Conservation (phyloP, 768 basidiomycete genomes). For the Lenzites betulinus region DNA sequence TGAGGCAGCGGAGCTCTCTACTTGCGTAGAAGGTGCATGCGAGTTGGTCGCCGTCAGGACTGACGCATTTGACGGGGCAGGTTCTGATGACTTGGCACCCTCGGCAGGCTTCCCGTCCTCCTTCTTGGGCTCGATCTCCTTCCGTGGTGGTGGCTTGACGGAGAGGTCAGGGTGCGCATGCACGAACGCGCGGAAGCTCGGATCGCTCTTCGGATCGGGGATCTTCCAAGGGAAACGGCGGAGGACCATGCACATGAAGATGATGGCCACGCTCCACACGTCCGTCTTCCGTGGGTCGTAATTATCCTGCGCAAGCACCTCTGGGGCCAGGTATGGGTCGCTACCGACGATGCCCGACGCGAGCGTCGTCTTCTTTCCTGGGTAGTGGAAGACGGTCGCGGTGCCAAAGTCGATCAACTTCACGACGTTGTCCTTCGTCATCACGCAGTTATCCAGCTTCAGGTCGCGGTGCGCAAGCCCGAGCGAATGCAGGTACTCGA, state of each 20-base stretch:
- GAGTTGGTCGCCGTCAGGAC: conserved; percentile 15
- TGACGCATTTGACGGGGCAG: conserved; percentile 4
- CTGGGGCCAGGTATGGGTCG: conserved; percentile 97
- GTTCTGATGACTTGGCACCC: conserved; percentile 8
- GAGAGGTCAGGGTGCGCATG: conserved; percentile 89
- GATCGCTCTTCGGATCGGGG: conserved; percentile 91
- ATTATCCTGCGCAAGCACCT: conserved; percentile 75
- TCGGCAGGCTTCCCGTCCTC: conserved; percentile 8
- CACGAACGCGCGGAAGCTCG: conserved; percentile 89
- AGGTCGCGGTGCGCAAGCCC: conserved; percentile 98
- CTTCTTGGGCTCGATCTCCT: conserved; percentile 13
- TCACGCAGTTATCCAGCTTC: conserved; percentile 99
- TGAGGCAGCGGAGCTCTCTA: conserved; percentile 14
- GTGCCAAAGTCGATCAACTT: conserved; percentile 99
- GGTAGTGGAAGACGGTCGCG: conserved; percentile 99
- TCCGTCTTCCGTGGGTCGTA: conserved; percentile 98
- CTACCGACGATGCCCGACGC: conserved; percentile 94
- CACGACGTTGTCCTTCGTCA: conserved; percentile 92
- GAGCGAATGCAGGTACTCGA: conserved; percentile 96
- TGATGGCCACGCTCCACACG: conserved; percentile 98
- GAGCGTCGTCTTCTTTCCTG: conserved; percentile 76
- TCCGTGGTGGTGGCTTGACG: conserved; percentile 31
- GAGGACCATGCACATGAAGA: conserved; percentile 99
- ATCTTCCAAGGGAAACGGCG: conserved; percentile 99
- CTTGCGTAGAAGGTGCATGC: conserved; percentile 21